Evolutionary conservation across 169 alveolate genomes (phyloP), one percentile per base, ranked within the genome.

Genomic region (Plasmodium gallinaceum): DNA sequence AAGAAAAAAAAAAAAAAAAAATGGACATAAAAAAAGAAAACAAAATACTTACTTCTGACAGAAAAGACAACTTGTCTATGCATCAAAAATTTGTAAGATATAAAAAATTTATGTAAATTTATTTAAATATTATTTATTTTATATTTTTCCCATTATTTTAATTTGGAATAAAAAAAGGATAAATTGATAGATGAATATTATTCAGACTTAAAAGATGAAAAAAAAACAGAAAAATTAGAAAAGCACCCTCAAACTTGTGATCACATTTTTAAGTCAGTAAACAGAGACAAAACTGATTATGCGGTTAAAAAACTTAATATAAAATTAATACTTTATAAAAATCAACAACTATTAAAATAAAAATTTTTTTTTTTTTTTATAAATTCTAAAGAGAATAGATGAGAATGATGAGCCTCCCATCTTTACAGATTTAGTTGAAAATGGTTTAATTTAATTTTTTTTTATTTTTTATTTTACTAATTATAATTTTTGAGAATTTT

Each of bases 331-430:
- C 10, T 60, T 4, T 22, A 60, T 60, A 60, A 20, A 60, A 20
- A 57, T 48, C 12, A 48, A 48, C 39, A 32, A 32, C 1, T 52
- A 8, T 22, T 20, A 20, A 1, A 20, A 58, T 14, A 18, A 5
- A 20, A 14, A 12, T 74, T 16, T 74, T 51, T 58, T 45, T 46
- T 64, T 60, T 43, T 51, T 74, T 45, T 12, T 39, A 7, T 39
- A 7, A 12, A 24, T 74, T 22, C 66, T 68, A 24, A 18, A 76
- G 89, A 76, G 89, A 76, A 43, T 76, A 26, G 89, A 76, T 76
- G 89, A 76, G 20, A 76, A 76, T n/a, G 89, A 64, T 12, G 78
- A 62, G 7, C 78, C 89, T 48, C 89, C 89, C 9, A 68, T 24
- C 22, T 64, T 76, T 46, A 37, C 78, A 12, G 89, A 76, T 42